Conservation (phyloP, 2,329 filamentous ascomycete genomes). For the Mycosphaerella arachidis region DNA sequence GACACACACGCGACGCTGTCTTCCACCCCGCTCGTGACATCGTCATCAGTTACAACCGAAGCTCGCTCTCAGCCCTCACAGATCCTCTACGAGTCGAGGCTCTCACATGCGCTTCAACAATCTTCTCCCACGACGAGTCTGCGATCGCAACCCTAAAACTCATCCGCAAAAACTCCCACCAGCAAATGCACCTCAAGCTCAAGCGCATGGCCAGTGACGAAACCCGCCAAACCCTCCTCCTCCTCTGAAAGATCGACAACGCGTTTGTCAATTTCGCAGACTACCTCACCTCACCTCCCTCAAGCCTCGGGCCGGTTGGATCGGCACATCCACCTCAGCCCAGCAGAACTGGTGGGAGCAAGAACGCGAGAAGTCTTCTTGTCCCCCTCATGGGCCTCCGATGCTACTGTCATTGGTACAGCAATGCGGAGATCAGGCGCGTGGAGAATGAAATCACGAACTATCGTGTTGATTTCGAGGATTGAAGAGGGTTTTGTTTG, state of each 20-base stretch:
- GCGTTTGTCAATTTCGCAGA: neutral
- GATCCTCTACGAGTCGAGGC: conserved; percentile 1
- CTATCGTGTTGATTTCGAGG: neutral
- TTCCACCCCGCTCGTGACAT: neutral
- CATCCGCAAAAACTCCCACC: neutral
- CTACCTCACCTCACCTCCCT: neutral
- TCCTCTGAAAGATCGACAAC: neutral
- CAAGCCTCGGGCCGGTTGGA: neutral
- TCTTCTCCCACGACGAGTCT: neutral
- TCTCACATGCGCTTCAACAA: neutral
- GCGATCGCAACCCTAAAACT: neutral
- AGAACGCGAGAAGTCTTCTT: too few species aligned
- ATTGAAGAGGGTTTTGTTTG: neutral
- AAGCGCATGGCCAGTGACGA: neutral
- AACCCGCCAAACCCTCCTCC: neutral
- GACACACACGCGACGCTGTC: neutral
- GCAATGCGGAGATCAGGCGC: too few species aligned
- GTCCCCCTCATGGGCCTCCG: too few species aligned
- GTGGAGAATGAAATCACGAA: neutral
- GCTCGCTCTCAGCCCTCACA: neutral
- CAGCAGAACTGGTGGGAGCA: conserved; percentile 7
- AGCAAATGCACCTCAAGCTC: neutral
- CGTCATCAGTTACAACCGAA: neutral
- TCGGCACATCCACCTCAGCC: neutral
- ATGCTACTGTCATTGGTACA: too few species aligned